Evolutionary conservation across 2,329 filamentous ascomycete genomes (phyloP), one percentile per base, ranked within the genome.

Genomic region (Fusarium sororula): DNA sequence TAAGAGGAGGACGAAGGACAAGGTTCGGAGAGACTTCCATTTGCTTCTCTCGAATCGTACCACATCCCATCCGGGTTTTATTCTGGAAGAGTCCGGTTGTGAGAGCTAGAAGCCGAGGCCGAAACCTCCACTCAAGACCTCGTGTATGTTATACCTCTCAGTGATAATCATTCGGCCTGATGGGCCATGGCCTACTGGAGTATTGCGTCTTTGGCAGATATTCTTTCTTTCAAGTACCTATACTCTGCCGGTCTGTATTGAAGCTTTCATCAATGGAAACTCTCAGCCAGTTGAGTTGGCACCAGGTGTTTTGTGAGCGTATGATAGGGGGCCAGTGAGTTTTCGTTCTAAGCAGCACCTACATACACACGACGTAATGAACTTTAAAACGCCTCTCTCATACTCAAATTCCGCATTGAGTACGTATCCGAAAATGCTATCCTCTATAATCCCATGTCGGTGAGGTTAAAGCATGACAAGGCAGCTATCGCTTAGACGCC

Each of bases 1-100:
- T 35, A 39, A 28, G 30, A 26, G 22, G 35, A 42, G 50, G 37
- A 45, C 35, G 17, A 26, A 45, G 50, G 39, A 53, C 42, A 59
- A 61, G 50, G 71, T 59, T 74, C 60, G 51, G 26, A 53, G 54
- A 61, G 20, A 32, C 54, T 51, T 68, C 66, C 66, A 63, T 68
- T 73, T 54, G 57, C 70, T 62, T 74, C 54, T 45, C 38, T 45
- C 24, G 38, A 54, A 72, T 74, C 71, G 51, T 61, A 68, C 70
- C 70, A 73, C 56, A 70, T 45, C 50, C 26, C 41, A 28, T 48
- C 41, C 55, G 18, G 39, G 53, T 50, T 57, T 66, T 37, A 39
- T 55, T 65, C 66, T 68, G 39, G 48, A 61, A 55, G 41, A 44
- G 28, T 41, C 63, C 41, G 63, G 44, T 63, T 53, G 57, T 12